Evolutionary conservation across 225 moss, liverwort and hornwort species (phyloP), one percentile per base, ranked within the genome.

Genomic region (Pseudisothecium myosuroides): DNA sequence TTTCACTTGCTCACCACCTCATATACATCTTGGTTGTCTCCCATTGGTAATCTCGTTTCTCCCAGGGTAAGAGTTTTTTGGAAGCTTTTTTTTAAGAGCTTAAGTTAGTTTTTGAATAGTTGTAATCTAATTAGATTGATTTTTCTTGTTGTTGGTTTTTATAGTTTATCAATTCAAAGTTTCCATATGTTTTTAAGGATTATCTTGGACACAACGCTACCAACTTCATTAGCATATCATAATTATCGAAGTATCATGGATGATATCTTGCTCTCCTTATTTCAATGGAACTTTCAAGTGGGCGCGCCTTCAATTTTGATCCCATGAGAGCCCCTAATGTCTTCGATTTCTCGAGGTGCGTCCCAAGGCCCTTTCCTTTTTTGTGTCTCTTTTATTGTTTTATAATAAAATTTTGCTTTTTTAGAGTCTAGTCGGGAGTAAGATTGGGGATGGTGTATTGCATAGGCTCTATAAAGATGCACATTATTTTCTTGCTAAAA

Each of bases 261-360:
- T 4, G 4, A 3, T 10, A 23, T 23, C 0, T 3, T 43, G 7
- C 23, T 47, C 16, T 62, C 22, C 2, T 61, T 10, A 1, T 6
- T 61, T 22, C 8, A 7, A 20, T 39, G 15, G 32, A 41, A 52
- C 31, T 84, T 55, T 1, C 5, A 26, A 71, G 55, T 0, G 2
- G 0, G 5, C 1, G 1, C 0, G 10, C 7, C 55, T 69, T 20
- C 29, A 31, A 29, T 55, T 54, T 55, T 52, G 39, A 69, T 84
- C 15, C 3, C 1, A 1, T 10, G 7, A 10, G 5, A 83, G 39
- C 43, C 2, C 6, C 9, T 16, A 45, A 1, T 1, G 1, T 24
- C 11, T 45, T 59, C 34, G 7, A 34, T 73, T 43, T 63, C 17
- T 58, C 29, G 7, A 73, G 34, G 59, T 85, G 34, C 17, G 17